Conservation (phyloP, 257 asterid genomes). For the Anisodus tanguticus region DNA sequence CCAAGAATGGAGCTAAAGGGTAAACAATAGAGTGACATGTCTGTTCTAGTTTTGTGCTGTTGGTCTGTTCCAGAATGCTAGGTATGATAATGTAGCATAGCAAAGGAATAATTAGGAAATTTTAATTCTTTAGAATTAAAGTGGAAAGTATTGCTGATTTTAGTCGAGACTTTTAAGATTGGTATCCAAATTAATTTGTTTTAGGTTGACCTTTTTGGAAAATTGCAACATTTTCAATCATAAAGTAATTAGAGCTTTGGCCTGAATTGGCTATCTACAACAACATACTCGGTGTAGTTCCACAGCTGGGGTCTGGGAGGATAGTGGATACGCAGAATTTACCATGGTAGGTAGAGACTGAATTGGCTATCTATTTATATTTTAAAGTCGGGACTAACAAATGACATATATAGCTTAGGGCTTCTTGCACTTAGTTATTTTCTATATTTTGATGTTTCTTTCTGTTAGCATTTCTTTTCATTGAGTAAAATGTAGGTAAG, state of each 20-base stretch:
- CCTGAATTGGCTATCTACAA: not conserved
- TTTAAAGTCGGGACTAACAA: not conserved
- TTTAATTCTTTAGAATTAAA: not conserved
- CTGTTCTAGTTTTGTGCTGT: no score
- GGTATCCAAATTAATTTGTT: not conserved
- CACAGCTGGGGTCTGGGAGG: no score
- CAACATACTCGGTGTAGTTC: no score
- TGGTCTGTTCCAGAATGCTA: no score
- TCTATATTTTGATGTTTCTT: not conserved
- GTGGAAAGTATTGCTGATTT: not conserved
- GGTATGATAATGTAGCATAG: not conserved
- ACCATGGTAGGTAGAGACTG: not conserved
- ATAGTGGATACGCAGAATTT: no score
- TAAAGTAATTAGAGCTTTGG: not conserved
- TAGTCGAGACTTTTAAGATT: not conserved
- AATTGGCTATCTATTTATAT: not conserved
- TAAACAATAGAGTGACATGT: no score
- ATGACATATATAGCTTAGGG: not conserved
- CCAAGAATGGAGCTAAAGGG: no score
- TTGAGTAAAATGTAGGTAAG: not conserved
- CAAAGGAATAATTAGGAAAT: not conserved
- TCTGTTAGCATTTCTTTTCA: not conserved
- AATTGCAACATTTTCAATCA: not conserved
- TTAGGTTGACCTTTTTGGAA: not conserved
- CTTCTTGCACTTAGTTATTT: not conserved